phyloP scores from a whole-genome alignment of 495 filamentous ascomycete genomes.

The Neurospora sp. region DNA sequence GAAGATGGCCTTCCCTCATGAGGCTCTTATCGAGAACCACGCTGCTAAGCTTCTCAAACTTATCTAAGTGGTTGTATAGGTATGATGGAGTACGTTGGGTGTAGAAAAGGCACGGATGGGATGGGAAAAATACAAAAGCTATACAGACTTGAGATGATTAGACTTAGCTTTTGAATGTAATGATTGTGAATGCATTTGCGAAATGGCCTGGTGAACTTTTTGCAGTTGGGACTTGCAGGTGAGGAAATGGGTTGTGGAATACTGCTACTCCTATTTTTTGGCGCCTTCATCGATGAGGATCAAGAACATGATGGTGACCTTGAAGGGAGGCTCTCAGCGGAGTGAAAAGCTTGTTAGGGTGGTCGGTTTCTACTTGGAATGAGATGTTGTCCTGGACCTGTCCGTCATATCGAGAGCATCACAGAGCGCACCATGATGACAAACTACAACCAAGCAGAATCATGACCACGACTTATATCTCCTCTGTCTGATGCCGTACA shows the following conservation, averaged over 20 bases:
- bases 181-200: not conserved
- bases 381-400: not conserved
- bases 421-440: not conserved
- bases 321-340: not conserved
- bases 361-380: not conserved
- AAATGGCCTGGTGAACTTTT: not conserved
- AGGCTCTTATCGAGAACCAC: slow-evolving; percentile 71
- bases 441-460: not conserved
- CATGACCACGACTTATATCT: not conserved
- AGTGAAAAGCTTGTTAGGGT: not conserved
- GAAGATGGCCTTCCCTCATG: slow-evolving; percentile 84
- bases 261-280: not conserved
- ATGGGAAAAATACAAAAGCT: not conserved
- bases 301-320: not conserved
- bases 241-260: not conserved
- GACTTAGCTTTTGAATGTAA: not conserved
- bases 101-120: not conserved
- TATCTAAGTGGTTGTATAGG: slow-evolving; percentile 27
- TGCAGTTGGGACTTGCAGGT: not conserved
- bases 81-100: not conserved
- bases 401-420: not conserved
- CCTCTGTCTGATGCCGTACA: not conserved
- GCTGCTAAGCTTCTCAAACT: slow-evolving; percentile 75
- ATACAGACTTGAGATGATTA: not conserved
- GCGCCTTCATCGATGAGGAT: not conserved